phyloP scores from a whole-genome alignment of 2,329 filamentous ascomycete genomes.

The Pseudopyrenochaeta lycopersici region DNA sequence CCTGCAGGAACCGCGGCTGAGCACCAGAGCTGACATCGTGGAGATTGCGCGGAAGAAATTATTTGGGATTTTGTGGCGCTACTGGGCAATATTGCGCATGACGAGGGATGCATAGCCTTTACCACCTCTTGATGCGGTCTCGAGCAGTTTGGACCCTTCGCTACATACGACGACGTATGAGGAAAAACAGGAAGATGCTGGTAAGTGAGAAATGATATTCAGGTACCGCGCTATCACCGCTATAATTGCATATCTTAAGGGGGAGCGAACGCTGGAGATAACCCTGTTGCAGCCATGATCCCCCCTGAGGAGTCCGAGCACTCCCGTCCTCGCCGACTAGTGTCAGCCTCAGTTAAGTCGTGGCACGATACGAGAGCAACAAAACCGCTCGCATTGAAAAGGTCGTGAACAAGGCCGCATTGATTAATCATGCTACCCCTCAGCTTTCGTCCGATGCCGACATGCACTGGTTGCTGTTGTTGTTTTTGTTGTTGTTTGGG shows the following conservation, averaged over 20 bases:
- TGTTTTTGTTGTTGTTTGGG: slow-evolving; percentile 5
- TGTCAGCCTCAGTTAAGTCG: slow-evolving; percentile 14
- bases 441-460: background rate
- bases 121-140: background rate
- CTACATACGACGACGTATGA: slow-evolving; percentile 2
- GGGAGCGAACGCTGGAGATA: slow-evolving; percentile 17
- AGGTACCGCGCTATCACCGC: slow-evolving; percentile 3
- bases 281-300: slow-evolving; percentile 6
- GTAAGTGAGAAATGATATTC: slow-evolving; percentile 5
- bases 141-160: background rate
- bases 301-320: slow-evolving; percentile 5
- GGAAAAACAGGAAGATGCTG: slow-evolving; percentile 16
- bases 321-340: slow-evolving; percentile 5
- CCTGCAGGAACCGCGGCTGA: slow-evolving; percentile 24
- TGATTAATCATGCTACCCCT: slow-evolving; percentile 4
- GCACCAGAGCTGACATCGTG: slow-evolving; percentile 16
- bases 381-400: slow-evolving; percentile 15
- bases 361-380: slow-evolving; percentile 22
- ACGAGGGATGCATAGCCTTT: background rate
- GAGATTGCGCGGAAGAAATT: slow-evolving; percentile 16
- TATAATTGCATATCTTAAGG: slow-evolving; percentile 25
- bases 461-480: slow-evolving; percentile 1
- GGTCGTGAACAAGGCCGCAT: slow-evolving; percentile 5
- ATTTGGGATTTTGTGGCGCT: slow-evolving; percentile 18
- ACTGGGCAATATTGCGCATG: slow-evolving; percentile 5